phyloP scores from a whole-genome alignment of 2,329 filamentous ascomycete genomes.

The Metarhizium guizhouense region DNA sequence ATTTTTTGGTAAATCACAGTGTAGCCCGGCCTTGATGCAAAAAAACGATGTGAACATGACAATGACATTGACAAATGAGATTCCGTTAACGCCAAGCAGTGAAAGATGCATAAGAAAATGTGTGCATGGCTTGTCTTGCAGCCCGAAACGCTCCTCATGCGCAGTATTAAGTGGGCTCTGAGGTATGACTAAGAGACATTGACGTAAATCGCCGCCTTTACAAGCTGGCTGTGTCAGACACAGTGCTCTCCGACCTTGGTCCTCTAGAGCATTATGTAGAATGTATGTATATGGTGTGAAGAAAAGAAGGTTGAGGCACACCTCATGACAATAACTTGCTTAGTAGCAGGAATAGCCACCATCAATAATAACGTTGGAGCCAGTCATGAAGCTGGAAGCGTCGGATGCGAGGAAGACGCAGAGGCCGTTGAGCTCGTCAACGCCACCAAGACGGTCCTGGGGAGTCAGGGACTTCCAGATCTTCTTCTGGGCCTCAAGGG shows the following conservation, averaged over 20 bases:
- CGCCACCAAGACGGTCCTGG: constrained; percentile 61
- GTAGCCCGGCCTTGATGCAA: background rate
- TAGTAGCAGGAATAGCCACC: constrained; percentile 59
- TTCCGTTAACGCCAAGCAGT: constrained; percentile 7
- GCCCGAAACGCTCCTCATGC: background rate
- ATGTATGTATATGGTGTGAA: background rate
- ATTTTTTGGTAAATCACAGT: background rate
- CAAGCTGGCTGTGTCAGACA: background rate
- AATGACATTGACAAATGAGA: background rate
- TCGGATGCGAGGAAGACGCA: constrained; percentile 70
- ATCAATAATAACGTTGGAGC: constrained; percentile 63
- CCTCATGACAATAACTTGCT: constrained; percentile 10
- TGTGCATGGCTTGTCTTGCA: background rate
- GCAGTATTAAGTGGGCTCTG: background rate
- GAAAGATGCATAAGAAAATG: background rate
- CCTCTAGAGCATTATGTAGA: background rate
- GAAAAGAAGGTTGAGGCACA: background rate
- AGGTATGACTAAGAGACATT: background rate
- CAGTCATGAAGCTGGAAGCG: constrained; percentile 68
- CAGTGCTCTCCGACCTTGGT: background rate
- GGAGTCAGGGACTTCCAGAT: constrained; percentile 70
- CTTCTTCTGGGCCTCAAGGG: constrained; percentile 72
- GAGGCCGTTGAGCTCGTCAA: constrained; percentile 70
- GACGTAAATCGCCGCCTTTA: background rate
- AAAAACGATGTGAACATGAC: background rate